Evolutionary conservation across 805 yeast genomes (phyloP), one percentile per base, ranked within the genome.

Genomic region (Wickerhamiella vanderwaltii): DNA sequence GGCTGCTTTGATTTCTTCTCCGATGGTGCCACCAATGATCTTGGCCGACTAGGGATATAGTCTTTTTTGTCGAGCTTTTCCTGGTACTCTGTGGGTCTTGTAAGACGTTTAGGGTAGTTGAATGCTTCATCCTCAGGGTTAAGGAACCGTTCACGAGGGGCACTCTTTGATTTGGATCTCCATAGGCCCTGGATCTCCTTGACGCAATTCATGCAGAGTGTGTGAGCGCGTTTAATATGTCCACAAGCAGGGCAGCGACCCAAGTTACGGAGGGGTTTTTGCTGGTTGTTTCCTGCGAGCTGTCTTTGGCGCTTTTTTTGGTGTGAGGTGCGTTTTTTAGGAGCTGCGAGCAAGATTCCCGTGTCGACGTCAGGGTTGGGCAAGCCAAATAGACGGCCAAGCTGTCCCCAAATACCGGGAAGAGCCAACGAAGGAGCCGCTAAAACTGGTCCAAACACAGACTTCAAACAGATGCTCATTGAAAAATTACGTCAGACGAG

Each of bases 191-290:
- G 78, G 55, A 91, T 80, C 57, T 86, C 86, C 24, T 71, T 74
- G 44, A 84, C 87, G 65, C 98, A 88, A 55, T 81, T 73, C 93
- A 85, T 84, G 63, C 98, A 88, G 53, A 88, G 68, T 44, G 86
- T 77, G 61, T 91, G 94, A 1, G 91, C 76, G 56, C 95, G 72
- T 64, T 88, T 91, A 52, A 75, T 79, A 48, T 82, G 79, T 33
- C 98, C 98, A 65, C 98, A 88, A 0, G 95, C 79, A 2, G 97
- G 96, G 59, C 98, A 88, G 59, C 94, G 73, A 48, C 80, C 84
- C 54, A 91, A 66, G 57, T 83, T 79, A 43, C 77, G 72, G 49
- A 82, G 68, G 39, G 78, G 77, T 58, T 82, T 75, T 50, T 83
- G 66, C 52, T 86, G 91, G 59, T 85, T 88, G 44, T 75, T 71